Evolutionary conservation across 176 grass and related monocot species (phyloP).

Genomic region (Stipa capillata): DNA sequence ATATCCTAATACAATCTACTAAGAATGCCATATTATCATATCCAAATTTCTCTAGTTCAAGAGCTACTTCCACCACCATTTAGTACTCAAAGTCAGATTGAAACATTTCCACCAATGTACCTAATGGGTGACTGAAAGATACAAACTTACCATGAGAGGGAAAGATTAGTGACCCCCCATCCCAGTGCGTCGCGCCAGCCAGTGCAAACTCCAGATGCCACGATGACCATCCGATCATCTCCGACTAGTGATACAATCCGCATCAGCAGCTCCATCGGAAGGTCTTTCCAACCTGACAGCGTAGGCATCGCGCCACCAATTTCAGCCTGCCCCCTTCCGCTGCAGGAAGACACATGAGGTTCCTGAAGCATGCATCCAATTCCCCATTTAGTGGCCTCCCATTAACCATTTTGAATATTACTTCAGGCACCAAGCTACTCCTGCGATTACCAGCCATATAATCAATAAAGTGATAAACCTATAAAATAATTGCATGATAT

Average conservation of each 20-base stretch:
- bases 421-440: background rate
- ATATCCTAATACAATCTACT: slow-evolving; percentile 4
- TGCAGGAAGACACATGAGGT: slow-evolving; percentile 41
- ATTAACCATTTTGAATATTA: slow-evolving; percentile 43
- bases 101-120: background rate
- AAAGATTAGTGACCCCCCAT: slow-evolving; percentile 63
- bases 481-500: background rate
- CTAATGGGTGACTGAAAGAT: background rate
- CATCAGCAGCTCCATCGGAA: slow-evolving; percentile 81
- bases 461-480: background rate
- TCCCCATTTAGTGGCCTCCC: slow-evolving; percentile 22
- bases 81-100: background rate
- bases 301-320: slow-evolving; percentile 19
- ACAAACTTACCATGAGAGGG: slow-evolving; percentile 56
- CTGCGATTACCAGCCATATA: background rate
- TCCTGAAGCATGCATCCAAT: slow-evolving; percentile 54
- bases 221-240: slow-evolving; percentile 60
- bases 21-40: background rate
- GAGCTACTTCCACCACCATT: background rate
- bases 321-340: slow-evolving; percentile 28
- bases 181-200: slow-evolving; percentile 77
- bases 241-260: slow-evolving; percentile 47
- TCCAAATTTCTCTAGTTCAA: background rate
- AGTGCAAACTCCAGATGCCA: slow-evolving; percentile 82
- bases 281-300: slow-evolving; percentile 92